A percentile compares a stretch with the other conserved stretches of the same genome.
Evolutionary conservation across 352 stramenopile genomes (phyloP).

Genomic region (Globisporangium heterothallicum): DNA sequence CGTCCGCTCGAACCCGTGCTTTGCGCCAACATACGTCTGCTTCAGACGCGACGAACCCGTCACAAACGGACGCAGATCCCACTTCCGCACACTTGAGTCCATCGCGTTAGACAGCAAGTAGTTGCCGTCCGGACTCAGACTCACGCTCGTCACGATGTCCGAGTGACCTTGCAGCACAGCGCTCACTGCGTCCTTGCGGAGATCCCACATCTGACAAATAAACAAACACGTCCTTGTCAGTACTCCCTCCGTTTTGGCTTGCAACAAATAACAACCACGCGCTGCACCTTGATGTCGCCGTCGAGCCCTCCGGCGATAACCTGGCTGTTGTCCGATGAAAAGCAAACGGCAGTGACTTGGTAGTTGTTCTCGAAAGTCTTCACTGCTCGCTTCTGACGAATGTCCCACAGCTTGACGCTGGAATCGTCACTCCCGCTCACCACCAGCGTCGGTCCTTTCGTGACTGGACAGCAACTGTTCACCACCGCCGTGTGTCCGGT

Average conservation of each 20-base stretch:
- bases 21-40: constrained; percentile 71
- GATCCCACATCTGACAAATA: constrained; percentile 80
- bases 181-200: constrained; percentile 79
- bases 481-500: constrained; percentile 81
- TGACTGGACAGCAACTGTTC: constrained; percentile 89
- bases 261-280: background rate
- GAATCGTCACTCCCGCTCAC: constrained; percentile 91
- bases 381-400: constrained; percentile 67
- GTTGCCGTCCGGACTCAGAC: constrained; percentile 90
- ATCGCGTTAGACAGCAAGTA: constrained; percentile 94
- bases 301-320: constrained; percentile 92
- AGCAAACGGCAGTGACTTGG: constrained; percentile 89
- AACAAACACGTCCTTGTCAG: background rate
- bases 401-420: constrained; percentile 88
- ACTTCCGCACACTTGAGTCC: constrained; percentile 90
- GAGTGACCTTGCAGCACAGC: constrained; percentile 86
- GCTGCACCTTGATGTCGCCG: constrained; percentile 81
- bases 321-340: constrained; percentile 78
- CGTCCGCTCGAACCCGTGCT: constrained; percentile 92
- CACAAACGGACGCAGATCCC: constrained; percentile 92
- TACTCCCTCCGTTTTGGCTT: background rate
- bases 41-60: constrained; percentile 45
- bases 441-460: constrained; percentile 71
- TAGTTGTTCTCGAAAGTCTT: constrained; percentile 86
- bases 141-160: constrained; percentile 93